Evolutionary conservation across 1,284 basidiomycete genomes (phyloP).

Genomic region (Chondrostereum purpureum): DNA sequence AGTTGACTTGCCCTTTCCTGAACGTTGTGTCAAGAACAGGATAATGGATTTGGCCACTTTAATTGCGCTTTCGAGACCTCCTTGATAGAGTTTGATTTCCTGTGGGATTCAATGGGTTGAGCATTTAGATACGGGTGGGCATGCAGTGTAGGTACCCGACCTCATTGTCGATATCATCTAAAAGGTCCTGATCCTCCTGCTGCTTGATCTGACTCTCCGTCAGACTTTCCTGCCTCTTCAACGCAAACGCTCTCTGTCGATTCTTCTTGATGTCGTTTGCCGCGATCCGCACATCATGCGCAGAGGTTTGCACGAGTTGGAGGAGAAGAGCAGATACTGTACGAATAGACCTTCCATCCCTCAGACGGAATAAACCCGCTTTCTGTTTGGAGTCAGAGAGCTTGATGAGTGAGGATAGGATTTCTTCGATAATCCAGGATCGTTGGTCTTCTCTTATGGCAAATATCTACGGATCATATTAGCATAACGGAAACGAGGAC

Average conservation of each 20-base stretch:
- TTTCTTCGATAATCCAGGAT: conserved; percentile 95
- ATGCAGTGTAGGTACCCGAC: conserved; percentile 26
- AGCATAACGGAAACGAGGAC: conserved; percentile 5
- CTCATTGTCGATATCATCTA: conserved; percentile 63
- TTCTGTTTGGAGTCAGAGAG: conserved; percentile 85
- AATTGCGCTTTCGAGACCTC: conserved; percentile 72
- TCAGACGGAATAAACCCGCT: conserved; percentile 76
- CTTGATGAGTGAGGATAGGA: conserved; percentile 83
- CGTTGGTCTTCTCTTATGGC: conserved; percentile 86
- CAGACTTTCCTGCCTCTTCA: conserved; percentile 54
- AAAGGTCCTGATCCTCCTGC: conserved; percentile 38
- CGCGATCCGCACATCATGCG: conserved; percentile 68
- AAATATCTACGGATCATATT: conserved; percentile 58
- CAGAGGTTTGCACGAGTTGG: conserved; percentile 93
- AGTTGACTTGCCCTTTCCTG: conserved; percentile 76
- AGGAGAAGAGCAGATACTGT: conserved; percentile 89
- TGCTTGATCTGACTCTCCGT: conserved; percentile 29
- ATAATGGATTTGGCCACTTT: conserved; percentile 82
- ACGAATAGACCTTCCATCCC: conserved; percentile 81
- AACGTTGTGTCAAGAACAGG: conserved; percentile 77
- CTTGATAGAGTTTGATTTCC: conserved; percentile 63
- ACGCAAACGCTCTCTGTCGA: conserved; percentile 53
- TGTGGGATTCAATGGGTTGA: conserved; percentile 21
- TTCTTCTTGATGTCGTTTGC: conserved; percentile 55
- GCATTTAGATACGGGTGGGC: background rate